phyloP scores from a whole-genome alignment of 1,284 basidiomycete species.

The Apiotrichum akiyoshidainum region DNA sequence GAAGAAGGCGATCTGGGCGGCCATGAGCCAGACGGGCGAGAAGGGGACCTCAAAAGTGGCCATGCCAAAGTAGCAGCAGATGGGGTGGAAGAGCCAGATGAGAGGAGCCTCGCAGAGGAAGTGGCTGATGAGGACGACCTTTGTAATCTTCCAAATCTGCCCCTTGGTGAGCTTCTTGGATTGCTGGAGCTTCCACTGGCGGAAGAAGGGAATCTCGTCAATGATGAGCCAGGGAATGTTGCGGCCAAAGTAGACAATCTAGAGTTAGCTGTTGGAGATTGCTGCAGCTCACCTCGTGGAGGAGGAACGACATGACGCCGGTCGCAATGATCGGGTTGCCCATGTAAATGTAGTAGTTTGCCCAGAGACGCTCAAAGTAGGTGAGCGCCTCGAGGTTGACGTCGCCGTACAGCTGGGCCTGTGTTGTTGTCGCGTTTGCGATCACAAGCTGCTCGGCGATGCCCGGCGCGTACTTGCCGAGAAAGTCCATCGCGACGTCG shows the following conservation, averaged over 20 bases:
- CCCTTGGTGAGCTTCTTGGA: slow-evolving; percentile 70
- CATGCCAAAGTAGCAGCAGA: slow-evolving; percentile 86
- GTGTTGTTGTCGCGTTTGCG: slow-evolving; percentile 38
- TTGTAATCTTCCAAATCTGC: slow-evolving; percentile 95
- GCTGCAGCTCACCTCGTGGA: slow-evolving; percentile 75
- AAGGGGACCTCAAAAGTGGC: slow-evolving; percentile 84
- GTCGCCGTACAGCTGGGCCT: slow-evolving; percentile 45
- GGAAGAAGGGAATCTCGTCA: slow-evolving; percentile 88
- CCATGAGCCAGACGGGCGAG: slow-evolving; percentile 66
- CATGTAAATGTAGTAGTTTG: slow-evolving; percentile 71
- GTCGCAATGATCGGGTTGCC: slow-evolving; percentile 91
- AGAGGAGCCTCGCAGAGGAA: slow-evolving; percentile 92
- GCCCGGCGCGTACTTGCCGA: slow-evolving; percentile 38
- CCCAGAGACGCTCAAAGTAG: slow-evolving; percentile 76
- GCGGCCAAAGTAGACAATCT: slow-evolving; percentile 96
- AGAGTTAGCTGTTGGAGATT: neutral
- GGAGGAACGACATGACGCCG: slow-evolving; percentile 83
- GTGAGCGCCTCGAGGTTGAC: slow-evolving; percentile 64
- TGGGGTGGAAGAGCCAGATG: slow-evolving; percentile 95
- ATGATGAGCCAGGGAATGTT: slow-evolving; percentile 94
- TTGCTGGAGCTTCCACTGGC: slow-evolving; percentile 89
- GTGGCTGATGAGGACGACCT: slow-evolving; percentile 88
- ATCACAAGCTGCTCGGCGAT: slow-evolving; percentile 36
- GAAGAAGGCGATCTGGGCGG: slow-evolving; percentile 79
- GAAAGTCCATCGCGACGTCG: slow-evolving; percentile 31